Conservation (phyloP, 805 yeast species). For the Candida pini region DNA sequence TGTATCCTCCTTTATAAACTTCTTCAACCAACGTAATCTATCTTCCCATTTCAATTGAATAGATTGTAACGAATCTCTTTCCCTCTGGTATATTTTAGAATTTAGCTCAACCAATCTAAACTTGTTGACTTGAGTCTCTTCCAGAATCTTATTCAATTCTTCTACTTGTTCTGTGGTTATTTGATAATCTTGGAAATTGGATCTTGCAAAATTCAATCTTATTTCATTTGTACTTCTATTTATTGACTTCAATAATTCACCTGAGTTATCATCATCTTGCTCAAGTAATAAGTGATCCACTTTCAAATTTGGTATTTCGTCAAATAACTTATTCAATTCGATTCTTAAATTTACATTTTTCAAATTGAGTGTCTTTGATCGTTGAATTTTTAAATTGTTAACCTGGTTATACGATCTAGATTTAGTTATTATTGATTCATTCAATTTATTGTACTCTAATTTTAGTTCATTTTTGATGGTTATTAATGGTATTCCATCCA, state of each 20-base stretch:
- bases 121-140: slow-evolving; percentile 20
- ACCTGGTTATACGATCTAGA: slow-evolving; percentile 14
- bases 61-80: slow-evolving; percentile 15
- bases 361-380: slow-evolving; percentile 14
- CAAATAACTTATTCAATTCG: slow-evolving; percentile 11
- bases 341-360: slow-evolving; percentile 12
- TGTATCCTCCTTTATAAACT: slow-evolving; percentile 20
- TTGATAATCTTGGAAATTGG: slow-evolving; percentile 9
- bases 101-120: slow-evolving; percentile 24
- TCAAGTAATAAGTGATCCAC: slow-evolving; percentile 8
- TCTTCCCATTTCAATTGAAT: slow-evolving; percentile 25
- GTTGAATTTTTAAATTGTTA: slow-evolving; percentile 13
- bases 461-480: slow-evolving; percentile 17
- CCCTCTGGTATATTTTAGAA: slow-evolving; percentile 21
- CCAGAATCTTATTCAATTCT: slow-evolving; percentile 14
- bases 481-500: slow-evolving; percentile 17
- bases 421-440: slow-evolving; percentile 10
- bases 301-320: slow-evolving; percentile 18
- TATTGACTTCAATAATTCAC: slow-evolving; percentile 9
- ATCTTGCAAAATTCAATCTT: slow-evolving; percentile 6
- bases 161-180: slow-evolving; percentile 14
- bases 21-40: slow-evolving; percentile 17
- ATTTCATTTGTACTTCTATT: slow-evolving; percentile 8
- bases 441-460: slow-evolving; percentile 9
- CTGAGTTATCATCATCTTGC: slow-evolving; percentile 2